Base-by-base conservation (phyloP, 78 protist species). In the Speleostelium caveatum region DNA sequence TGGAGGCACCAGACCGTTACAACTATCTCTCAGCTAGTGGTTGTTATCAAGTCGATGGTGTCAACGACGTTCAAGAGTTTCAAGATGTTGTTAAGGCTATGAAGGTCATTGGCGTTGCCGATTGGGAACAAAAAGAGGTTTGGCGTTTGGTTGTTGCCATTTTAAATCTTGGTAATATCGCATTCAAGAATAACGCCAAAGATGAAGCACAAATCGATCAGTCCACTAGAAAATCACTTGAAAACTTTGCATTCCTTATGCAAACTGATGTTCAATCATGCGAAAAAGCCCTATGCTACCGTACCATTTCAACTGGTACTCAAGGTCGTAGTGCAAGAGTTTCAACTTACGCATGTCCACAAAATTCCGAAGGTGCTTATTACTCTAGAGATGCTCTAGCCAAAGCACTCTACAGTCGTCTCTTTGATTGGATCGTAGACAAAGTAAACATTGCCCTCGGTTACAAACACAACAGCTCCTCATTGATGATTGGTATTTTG, bases 391-490 rank as follows among this genome's bases (percentile, higher is more conserved):
- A 98, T 53, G 98, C 99, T 17, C 93, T 98, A 4, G 96, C 96
- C 68, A 97, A 98, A 85, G 94, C 99, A n/a, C 59, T 98, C 22
- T 98, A 97, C 91, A 33, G 93, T 58, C 87, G 97, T n/a, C 39
- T 98, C 24, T 98, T 98, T 38, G 96, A 93, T 61, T 97, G 73
- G 87, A 72, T 98, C 21, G 98, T 98, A 30, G 41, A 12, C n/a
- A 19, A 17, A 5, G 90, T 97, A 69, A 97, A 96, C 75, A 10
- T 22, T 7, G 96, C 98, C 3, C 87, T 92, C 1, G 95, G 95
- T 17, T 75, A 77, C 66, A 63, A 66, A 33, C 49, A 22, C 0
- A 79, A 55, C 65, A 55, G 62, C 10, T 22, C 22, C 3, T 72
- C 83, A 0, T n/a, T 95, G 51, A 72, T 86, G 83, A 87, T 96